Evolutionary conservation across 805 yeast species (phyloP).

Genomic region (Candida nitratophila): DNA sequence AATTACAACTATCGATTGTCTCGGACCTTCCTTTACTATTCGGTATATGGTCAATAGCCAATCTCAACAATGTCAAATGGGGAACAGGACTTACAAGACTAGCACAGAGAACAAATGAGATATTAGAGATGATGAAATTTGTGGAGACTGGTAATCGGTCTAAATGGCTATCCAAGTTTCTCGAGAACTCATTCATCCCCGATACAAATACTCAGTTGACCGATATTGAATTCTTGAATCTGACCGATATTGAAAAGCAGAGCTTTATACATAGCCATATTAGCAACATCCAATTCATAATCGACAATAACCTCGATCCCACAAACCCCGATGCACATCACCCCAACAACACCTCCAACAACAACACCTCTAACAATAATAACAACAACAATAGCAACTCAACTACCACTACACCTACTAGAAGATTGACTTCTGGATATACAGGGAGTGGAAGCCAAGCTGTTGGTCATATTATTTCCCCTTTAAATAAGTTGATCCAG

Average conservation of each 20-base stretch:
- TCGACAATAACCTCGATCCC: not conserved
- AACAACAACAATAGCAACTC: not conserved
- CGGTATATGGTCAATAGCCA: slow-evolving; percentile 62
- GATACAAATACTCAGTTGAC: slow-evolving; percentile 16
- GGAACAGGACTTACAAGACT: slow-evolving; percentile 29
- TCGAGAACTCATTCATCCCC: slow-evolving; percentile 30
- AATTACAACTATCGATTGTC: slow-evolving; percentile 29
- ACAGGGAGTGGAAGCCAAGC: not conserved
- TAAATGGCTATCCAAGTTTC: slow-evolving; percentile 61
- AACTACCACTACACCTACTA: slow-evolving; percentile 9
- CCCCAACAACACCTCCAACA: not conserved
- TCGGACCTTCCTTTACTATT: slow-evolving; percentile 65
- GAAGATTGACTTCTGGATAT: not conserved
- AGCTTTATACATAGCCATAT: slow-evolving; percentile 18
- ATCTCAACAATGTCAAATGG: slow-evolving; percentile 55
- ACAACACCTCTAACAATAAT: not conserved
- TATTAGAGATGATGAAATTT: slow-evolving; percentile 46
- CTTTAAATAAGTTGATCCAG: slow-evolving; percentile 24
- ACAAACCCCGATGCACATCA: not conserved
- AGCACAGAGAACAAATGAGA: slow-evolving; percentile 42
- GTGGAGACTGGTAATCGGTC: slow-evolving; percentile 49
- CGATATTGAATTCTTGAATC: slow-evolving; percentile 18
- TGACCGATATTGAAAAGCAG: slow-evolving; percentile 14
- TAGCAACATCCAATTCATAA: slow-evolving; percentile 9
- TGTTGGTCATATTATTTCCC: slow-evolving; percentile 14